Conservation (phyloP, 257 asterid species). For the Anisodus acutangulus region DNA sequence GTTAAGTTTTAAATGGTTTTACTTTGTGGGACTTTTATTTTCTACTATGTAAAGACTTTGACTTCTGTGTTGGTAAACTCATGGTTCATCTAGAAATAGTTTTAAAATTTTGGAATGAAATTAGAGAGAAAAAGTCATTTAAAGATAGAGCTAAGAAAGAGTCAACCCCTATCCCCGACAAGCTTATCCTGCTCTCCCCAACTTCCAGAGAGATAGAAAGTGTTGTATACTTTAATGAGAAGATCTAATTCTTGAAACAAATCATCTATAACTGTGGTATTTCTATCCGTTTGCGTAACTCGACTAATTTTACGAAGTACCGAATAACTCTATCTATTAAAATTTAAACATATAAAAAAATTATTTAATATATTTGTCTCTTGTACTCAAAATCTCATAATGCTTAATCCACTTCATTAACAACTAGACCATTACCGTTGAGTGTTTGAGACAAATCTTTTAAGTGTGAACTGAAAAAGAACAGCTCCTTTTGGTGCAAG, state of each 20-base stretch:
- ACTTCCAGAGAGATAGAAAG: neutral
- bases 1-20: neutral
- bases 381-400: too few species aligned
- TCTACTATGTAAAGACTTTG: neutral
- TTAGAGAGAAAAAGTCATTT: neutral
- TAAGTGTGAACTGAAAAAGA: neutral
- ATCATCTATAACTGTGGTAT: too few species aligned
- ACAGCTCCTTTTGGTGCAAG: neutral
- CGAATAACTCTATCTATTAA: too few species aligned
- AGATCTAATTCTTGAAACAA: neutral
- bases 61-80: neutral
- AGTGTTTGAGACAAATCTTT: too few species aligned
- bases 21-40: neutral
- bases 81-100: neutral
- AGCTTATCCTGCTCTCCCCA: neutral
- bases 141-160: neutral
- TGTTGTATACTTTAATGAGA: neutral
- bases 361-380: too few species aligned
- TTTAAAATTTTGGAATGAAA: slow-evolving; percentile 6
- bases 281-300: too few species aligned
- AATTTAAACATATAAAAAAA: too few species aligned
- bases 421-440: too few species aligned
- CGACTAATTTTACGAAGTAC: too few species aligned
- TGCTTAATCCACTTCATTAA: too few species aligned
- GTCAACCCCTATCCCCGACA: neutral